Base-by-base conservation (phyloP, 2,329 filamentous ascomycete genomes). In the Ophiostoma montium region DNA sequence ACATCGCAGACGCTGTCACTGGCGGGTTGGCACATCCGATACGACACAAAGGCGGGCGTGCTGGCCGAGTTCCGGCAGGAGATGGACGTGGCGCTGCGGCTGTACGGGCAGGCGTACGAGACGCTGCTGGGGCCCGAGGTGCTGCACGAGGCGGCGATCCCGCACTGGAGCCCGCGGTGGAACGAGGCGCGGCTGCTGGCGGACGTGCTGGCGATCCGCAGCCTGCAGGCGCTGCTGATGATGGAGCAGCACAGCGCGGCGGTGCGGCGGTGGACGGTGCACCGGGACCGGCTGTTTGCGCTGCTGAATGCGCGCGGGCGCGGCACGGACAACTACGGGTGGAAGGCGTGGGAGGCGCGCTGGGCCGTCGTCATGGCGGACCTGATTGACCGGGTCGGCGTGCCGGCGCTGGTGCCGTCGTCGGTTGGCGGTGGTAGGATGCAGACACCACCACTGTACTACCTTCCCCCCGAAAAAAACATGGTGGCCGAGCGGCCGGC, bases 51-150 rank as follows among this genome's bases (percentile, higher is more conserved):
- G 62, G 74, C 89, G 16, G 90, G 83, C 7, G 72, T 95, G 0
- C 86, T 96, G 60, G 86, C 89, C 27, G 90, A 96, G 60, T 95
- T 94, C 56, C 78, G 92, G 9, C 86, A 94, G 60, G 92, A 96
- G 62, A 86, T 90, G 74, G 90, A 95, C 60, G 80, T 79, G 19
- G 88, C 92, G 1, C 72, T 86, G 59, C 78, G 88, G 39, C 88
- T 86, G 48, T 95, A 89, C 57, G 86, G 92, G 60, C 82, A 82
- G 62, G 87, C 88, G 4, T 89, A 96, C 56, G 87, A 94, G 47
- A 79, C 78, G 19, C 66, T 98, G 11, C 77, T 96, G 54, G 82
- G 84, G 16, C 71, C 82, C 27, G 90, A 95, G 58, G 76, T 95
- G 7, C 80, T 95, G 21, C 19, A 23, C 57, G 89, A 95, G 59